phyloP scores from a whole-genome alignment of 768 basidiomycete species.

The Mycena pura region DNA sequence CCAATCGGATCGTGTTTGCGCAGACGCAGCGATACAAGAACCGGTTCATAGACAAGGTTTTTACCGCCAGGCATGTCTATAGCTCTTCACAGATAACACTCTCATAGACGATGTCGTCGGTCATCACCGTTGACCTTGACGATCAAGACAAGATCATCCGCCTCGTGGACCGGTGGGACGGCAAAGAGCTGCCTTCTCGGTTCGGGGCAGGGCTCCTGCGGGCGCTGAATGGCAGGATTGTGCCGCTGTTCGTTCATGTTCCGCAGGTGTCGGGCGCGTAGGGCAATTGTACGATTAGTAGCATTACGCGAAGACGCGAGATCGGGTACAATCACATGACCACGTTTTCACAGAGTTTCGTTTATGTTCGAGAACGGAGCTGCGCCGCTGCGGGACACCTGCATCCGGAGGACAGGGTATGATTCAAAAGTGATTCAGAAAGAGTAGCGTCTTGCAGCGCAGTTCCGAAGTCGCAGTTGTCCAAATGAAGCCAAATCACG shows the following conservation, averaged over 20 bases:
- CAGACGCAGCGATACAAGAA: constrained; percentile 68
- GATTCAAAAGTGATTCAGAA: no score
- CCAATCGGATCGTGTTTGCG: constrained; percentile 65
- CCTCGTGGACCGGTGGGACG: constrained; percentile 67
- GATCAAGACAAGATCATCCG: constrained; percentile 66
- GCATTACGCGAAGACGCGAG: no score
- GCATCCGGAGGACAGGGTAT: no score
- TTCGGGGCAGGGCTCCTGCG: constrained; percentile 58
- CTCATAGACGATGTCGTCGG: constrained; percentile 60
- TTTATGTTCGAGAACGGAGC: no score
- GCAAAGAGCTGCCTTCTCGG: constrained; percentile 56
- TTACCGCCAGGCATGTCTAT: constrained; percentile 39
- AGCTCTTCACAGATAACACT: not conserved
- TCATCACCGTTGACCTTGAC: constrained; percentile 69
- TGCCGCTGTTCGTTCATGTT: constrained; percentile 59
- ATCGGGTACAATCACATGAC: no score
- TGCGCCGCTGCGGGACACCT: constrained; percentile 17
- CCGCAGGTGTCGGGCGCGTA: constrained; percentile 42
- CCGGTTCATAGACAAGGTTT: constrained; percentile 59
- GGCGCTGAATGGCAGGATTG: constrained; percentile 54
- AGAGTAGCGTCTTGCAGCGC: no score
- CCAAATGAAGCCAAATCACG: no score
- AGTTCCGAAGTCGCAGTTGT: no score
- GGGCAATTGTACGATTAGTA: no score
- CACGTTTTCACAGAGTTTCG: no score